Percentiles rank a stretch among this genome's conserved stretches.
Conservation (phyloP, 805 yeast species). For the Cyberlindnera euphorbiae region DNA sequence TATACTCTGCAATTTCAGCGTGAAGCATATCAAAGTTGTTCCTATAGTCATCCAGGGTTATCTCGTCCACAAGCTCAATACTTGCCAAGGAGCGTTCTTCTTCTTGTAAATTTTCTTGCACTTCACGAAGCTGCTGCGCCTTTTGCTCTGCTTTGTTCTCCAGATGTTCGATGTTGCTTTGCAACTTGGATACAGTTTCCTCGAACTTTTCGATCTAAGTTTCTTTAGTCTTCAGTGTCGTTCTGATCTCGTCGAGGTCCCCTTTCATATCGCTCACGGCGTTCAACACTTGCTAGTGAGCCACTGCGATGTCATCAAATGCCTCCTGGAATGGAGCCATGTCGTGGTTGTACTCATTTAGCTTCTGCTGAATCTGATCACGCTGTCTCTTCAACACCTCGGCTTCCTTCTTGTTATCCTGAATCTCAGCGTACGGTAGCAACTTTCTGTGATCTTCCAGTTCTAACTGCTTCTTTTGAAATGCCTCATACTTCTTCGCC, state of each 20-base stretch:
- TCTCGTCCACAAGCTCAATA: slow-evolving; percentile 8
- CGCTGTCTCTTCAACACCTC: slow-evolving; percentile 24
- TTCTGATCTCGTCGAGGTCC: neutral
- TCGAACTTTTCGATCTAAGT: slow-evolving; percentile 28
- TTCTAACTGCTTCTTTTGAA: slow-evolving; percentile 40
- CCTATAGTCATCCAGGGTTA: slow-evolving; percentile 4
- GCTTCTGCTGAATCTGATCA: slow-evolving; percentile 24
- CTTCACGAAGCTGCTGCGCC: slow-evolving; percentile 33
- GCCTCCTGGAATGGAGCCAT: slow-evolving; percentile 22
- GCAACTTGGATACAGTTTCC: neutral
- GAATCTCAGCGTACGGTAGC: slow-evolving; percentile 44
- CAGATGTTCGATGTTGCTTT: neutral
- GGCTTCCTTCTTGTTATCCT: slow-evolving; percentile 28
- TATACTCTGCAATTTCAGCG: slow-evolving; percentile 24
- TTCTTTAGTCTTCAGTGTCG: slow-evolving; percentile 30
- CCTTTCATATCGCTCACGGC: slow-evolving; percentile 26
- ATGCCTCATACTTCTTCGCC: slow-evolving; percentile 44
- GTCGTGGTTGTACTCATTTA: slow-evolving; percentile 23
- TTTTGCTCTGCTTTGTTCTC: slow-evolving; percentile 21
- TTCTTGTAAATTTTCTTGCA: slow-evolving; percentile 21
- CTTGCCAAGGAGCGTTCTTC: slow-evolving; percentile 21
- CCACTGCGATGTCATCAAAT: slow-evolving; percentile 16
- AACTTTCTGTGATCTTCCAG: slow-evolving; percentile 43
- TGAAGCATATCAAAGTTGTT: slow-evolving; percentile 25
- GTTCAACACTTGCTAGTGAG: slow-evolving; percentile 27